Base-by-base conservation (phyloP, 2,329 filamentous ascomycete genomes). In the Nothomitra cinnamomea region DNA sequence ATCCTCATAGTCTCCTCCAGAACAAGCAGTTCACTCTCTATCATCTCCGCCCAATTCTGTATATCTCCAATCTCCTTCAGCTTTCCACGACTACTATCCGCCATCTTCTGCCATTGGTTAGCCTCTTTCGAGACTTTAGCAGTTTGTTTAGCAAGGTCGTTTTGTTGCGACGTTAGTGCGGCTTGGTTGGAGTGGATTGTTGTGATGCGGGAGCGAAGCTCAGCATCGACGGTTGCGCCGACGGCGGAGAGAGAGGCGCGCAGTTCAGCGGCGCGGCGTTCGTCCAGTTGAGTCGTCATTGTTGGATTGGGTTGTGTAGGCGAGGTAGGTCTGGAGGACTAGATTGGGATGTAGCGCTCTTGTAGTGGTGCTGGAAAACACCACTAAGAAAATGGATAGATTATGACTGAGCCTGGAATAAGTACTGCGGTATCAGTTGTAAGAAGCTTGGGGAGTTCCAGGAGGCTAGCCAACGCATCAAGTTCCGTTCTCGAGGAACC, bases 31-130 rank as follows among this genome's bases (percentile, higher is more conserved):
- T 82, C 78, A 56, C 78, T 66, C 72, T 82, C 85, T 62, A 90
- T 72, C 68, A 88, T 79, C 74, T 92, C 86, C 21, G 85, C 84
- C 85, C 85, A 92, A 65, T 89, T 89, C 72, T 90, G 85, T 63
- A 90, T 77, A 63, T 88, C 82, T 22, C 85, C 85, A 57, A 88
- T 71, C 72, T 88, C 85, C 69, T 88, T 89, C 56, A 90, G 70
- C 61, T 74, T 75, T 58, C 75, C 74, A 47, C 77, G 76, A 36
- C 81, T 80, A 55, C 73, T 74, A 59, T 77, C 76, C 3, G 80
- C 79, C 60, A 86, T 71, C 58, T 75, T 75, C 58, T 73, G 75
- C 62, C 86, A 74, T 65, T 78, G 76, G 57, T 81, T 78, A 51
- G 76, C 81, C 64, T 87, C 82, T 58, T 74, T 74, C 50, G 75